Evolutionary conservation across 441 rosid species (phyloP).

Genomic region (Melianthus villosus): DNA sequence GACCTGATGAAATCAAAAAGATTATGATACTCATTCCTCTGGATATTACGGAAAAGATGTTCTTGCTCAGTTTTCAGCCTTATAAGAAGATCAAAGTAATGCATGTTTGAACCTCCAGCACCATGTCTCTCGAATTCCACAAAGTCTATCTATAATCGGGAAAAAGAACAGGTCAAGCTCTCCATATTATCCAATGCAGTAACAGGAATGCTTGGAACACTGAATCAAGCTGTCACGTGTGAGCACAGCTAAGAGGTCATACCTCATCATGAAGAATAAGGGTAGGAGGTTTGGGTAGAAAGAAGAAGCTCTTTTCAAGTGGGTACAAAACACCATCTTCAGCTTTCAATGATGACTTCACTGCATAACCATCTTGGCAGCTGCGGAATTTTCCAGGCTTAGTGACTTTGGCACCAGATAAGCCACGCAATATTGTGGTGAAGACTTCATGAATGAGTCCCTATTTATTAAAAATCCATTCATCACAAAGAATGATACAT

Average conservation of each 20-base stretch:
- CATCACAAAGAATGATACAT: not conserved
- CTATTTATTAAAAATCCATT: constrained; percentile 21
- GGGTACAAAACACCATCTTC: constrained; percentile 96
- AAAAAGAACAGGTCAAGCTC: not conserved
- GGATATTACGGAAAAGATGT: constrained; percentile 83
- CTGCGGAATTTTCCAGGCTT: constrained; percentile 96
- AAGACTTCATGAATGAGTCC: constrained; percentile 91
- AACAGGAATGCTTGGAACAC: too few species aligned
- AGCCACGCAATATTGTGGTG: constrained; percentile 65
- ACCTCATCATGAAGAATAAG: constrained; percentile 98
- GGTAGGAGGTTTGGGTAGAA: constrained; percentile 91
- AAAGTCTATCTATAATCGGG: constrained; percentile 50
- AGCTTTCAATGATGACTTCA: constrained; percentile 89
- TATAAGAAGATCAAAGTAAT: constrained; percentile 89
- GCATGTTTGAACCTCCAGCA: constrained; percentile 98
- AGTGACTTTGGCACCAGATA: constrained; percentile 90
- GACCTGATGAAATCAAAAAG: constrained; percentile 81
- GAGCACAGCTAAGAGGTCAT: constrained; percentile 3
- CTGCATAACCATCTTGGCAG: constrained; percentile 91
- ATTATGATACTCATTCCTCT: constrained; percentile 85
- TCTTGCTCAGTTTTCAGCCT: constrained; percentile 89
- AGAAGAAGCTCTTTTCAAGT: constrained; percentile 94
- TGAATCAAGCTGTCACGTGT: not conserved
- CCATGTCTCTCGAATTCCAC: constrained; percentile 98
- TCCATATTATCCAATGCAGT: too few species aligned